Percentiles rank a stretch among this genome's conserved stretches.
Evolutionary conservation across 441 rosid genomes (phyloP).

Genomic region (Adansonia madagascariensis): DNA sequence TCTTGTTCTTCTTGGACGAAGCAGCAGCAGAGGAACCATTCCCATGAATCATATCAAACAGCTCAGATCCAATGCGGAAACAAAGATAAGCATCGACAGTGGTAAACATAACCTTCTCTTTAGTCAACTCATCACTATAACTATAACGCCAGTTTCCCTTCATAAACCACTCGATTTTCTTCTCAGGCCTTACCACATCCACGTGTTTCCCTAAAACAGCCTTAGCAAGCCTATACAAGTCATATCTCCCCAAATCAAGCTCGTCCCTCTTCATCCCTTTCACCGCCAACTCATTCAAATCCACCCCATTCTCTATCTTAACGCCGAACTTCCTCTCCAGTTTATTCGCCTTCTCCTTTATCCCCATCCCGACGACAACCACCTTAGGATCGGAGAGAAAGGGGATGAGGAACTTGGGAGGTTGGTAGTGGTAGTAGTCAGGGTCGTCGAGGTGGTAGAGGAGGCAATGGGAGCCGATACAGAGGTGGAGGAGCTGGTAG

Average conservation of each 20-base stretch:
- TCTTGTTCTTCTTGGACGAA: background rate
- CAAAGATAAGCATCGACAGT: slow-evolving; percentile 9
- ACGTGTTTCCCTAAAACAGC: slow-evolving; percentile 6
- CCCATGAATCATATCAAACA: background rate
- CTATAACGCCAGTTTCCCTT: background rate
- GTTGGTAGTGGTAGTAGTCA: background rate
- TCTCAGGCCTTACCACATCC: background rate
- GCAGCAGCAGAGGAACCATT: background rate
- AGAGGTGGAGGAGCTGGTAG: background rate
- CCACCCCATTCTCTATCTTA: slow-evolving; percentile 4
- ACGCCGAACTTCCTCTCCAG: background rate
- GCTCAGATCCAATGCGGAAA: background rate
- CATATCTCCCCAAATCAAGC: slow-evolving; percentile 3
- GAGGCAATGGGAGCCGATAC: slow-evolving; percentile 9
- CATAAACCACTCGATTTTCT: background rate
- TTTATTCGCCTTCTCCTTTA: background rate
- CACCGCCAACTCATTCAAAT: slow-evolving; percentile 15
- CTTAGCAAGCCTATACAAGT: slow-evolving; percentile 7
- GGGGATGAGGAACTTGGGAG: background rate
- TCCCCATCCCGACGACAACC: background rate
- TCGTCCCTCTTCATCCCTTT: slow-evolving; percentile 10
- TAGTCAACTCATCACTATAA: background rate
- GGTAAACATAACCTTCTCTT: slow-evolving; percentile 3
- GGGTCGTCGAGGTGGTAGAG: background rate
- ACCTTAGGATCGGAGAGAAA: background rate